Evolutionary conservation across 2,329 filamentous ascomycete species (phyloP).

Genomic region (Cladophialophora chaetospira): DNA sequence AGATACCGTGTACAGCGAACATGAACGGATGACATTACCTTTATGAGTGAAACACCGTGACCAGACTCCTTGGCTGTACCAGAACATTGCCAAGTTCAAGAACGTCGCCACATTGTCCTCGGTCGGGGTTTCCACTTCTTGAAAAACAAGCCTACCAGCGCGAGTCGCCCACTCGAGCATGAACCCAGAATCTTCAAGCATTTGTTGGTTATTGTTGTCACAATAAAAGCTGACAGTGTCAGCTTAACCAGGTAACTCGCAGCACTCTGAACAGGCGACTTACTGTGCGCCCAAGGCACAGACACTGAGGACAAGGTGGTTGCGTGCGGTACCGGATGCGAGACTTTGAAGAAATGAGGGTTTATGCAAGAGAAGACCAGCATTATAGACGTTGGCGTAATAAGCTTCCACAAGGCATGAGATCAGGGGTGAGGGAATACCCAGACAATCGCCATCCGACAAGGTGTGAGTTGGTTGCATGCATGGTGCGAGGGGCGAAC

Average conservation of each 20-base stretch:
- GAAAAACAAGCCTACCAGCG: not conserved
- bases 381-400: constrained; percentile 16
- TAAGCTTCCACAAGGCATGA: constrained; percentile 12
- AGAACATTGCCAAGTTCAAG: constrained; percentile 5
- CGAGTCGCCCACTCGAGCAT: constrained; percentile 1
- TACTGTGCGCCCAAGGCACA: too few relatives aligned
- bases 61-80: constrained; percentile 4
- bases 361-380: constrained; percentile 15
- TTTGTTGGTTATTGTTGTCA: too few relatives aligned
- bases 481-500: not conserved
- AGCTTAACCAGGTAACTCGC: too few relatives aligned
- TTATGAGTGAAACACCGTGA: not conserved
- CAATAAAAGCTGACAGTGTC: too few relatives aligned
- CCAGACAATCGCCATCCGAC: not conserved
- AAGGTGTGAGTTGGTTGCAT: not conserved
- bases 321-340: not conserved
- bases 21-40: not conserved
- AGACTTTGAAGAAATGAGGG: constrained; percentile 6
- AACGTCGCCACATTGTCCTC: constrained; percentile 15
- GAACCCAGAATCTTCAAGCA: too few relatives aligned
- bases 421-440: constrained; percentile 11
- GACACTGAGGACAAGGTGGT: constrained; percentile 18
- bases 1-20: not conserved
- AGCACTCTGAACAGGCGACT: too few relatives aligned
- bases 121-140: not conserved